Percentiles rank a stretch among this genome's conserved stretches.
phyloP scores from a whole-genome alignment of 2,329 filamentous ascomycete genomes.

The Tricladium varicosporioides region DNA sequence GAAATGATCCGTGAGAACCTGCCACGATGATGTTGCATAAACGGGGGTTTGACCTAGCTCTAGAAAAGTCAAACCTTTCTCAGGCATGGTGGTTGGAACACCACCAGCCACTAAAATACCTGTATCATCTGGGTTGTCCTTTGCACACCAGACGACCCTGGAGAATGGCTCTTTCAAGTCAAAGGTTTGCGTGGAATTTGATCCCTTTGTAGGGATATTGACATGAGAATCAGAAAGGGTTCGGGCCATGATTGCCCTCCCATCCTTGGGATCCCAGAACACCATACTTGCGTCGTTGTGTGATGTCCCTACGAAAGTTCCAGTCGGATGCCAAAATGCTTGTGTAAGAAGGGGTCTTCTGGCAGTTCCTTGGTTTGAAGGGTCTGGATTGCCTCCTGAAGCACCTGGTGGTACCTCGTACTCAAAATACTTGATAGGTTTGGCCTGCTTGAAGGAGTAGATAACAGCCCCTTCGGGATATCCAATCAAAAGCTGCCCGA shows the following conservation, averaged over 20 bases:
- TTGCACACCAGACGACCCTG: slow-evolving; percentile 88
- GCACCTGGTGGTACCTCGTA: slow-evolving; percentile 81
- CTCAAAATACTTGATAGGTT: slow-evolving; percentile 73
- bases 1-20: slow-evolving; percentile 75
- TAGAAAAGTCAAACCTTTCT: slow-evolving; percentile 81
- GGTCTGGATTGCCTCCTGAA: slow-evolving; percentile 68
- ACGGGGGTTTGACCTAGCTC: slow-evolving; percentile 86
- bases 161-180: slow-evolving; percentile 71
- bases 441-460: slow-evolving; percentile 93
- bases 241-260: slow-evolving; percentile 77
- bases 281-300: slow-evolving; percentile 76
- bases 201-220: slow-evolving; percentile 56
- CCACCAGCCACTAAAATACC: slow-evolving; percentile 85
- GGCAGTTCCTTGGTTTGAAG: slow-evolving; percentile 55
- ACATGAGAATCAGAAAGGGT: slow-evolving; percentile 74
- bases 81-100: slow-evolving; percentile 60
- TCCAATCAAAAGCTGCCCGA: slow-evolving; percentile 87
- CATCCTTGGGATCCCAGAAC: slow-evolving; percentile 92
- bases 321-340: slow-evolving; percentile 91
- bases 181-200: slow-evolving; percentile 47
- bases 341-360: slow-evolving; percentile 76
- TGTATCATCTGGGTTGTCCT: slow-evolving; percentile 90
- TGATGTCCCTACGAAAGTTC: slow-evolving; percentile 33
- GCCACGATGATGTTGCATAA: slow-evolving; percentile 90
- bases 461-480: slow-evolving; percentile 85